These are phyloP conservation scores for Taphrina sp. DNA, from an alignment of 1,139 yeast genomes.

Conservation along the genomic window DNA sequence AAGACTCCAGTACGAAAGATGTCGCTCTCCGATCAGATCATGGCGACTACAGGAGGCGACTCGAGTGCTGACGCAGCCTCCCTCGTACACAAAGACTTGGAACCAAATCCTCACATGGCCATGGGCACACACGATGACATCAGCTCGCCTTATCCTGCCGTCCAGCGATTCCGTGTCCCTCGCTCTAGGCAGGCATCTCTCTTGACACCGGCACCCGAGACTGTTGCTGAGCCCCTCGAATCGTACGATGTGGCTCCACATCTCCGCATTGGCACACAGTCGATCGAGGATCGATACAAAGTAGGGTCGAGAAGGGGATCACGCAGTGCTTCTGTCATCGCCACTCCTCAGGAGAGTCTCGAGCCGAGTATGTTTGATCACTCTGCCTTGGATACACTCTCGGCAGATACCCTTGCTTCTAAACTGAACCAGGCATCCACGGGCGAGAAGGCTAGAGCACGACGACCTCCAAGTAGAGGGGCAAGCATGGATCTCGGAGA, in stretches of 20 bases:
- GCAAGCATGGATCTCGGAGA: conserved; percentile 22
- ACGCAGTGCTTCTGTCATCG: conserved; percentile 14
- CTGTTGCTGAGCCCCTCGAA: conserved; percentile 7
- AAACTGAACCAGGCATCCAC: conserved; percentile 17
- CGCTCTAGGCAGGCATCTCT: conserved; percentile 24
- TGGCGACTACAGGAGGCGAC: background rate
- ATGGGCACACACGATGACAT: conserved; percentile 25
- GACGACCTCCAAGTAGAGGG: conserved; percentile 17
- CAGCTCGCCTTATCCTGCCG: conserved; percentile 20
- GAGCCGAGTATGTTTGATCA: conserved; percentile 18
- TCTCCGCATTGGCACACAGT: conserved; percentile 29
- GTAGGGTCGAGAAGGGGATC: conserved; percentile 24
- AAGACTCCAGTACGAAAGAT: conserved; percentile 18
- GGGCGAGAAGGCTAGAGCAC: conserved; percentile 22
- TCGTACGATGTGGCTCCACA: conserved; percentile 30
- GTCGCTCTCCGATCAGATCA: conserved; percentile 26
- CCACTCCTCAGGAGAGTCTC: conserved; percentile 11
- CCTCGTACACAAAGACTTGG: conserved; percentile 13
- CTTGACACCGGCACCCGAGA: conserved; percentile 10
- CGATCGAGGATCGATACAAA: conserved; percentile 26
- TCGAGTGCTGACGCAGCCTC: background rate
- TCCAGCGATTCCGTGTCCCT: conserved; percentile 27
- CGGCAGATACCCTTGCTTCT: conserved; percentile 16
- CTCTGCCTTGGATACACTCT: conserved; percentile 18
- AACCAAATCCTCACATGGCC: conserved; percentile 1